Base-by-base conservation (phyloP, 2,329 filamentous ascomycete genomes). In the Monascus ruber region DNA sequence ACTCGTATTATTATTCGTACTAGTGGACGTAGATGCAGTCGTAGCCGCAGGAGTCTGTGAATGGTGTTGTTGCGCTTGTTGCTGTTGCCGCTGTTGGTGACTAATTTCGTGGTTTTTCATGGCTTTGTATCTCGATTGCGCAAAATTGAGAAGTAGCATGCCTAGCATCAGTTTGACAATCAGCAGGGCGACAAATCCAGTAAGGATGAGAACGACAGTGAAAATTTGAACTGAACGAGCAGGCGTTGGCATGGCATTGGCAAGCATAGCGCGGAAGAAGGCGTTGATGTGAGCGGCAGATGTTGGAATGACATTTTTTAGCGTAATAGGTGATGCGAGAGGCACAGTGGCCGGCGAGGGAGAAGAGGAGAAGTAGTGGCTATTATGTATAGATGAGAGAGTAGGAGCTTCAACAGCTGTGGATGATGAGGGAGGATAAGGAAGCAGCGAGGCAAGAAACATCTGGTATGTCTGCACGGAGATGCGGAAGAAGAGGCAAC, bases 391-490 rank as follows among this genome's bases (percentile, higher is more conserved):
- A 2, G 64, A 62, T 6, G 64, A 55, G 6, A 69, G 51, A 4
- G 64, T 65, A 3, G 65, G 57, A 6, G 53, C 42, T 26, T 51
- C 51, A n/a, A 53, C 50, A 1, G 56, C 55, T 1, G 56, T 56
- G 5, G 49, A 48, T 6, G 49, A 49, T 3, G 63, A 62, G 2
- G 59, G 57, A 0, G 85, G 70, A 0, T 85, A 84, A 6, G 86
- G 83, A 28, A 95, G 72, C 52, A 94, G 81, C 0, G 85, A 88
- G 3, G 88, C 85, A 9, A 96, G 74, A 55, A 96, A 94, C 89
- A 96, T 96, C 64, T 95, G 84, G 62, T 96, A 98, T 5, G 89
- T 95, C 59, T 98, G 91, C 33, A 96, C 75, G 1, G 85, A 88
- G 35, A 93, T 86, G 33, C 93, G 80, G 59, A 98, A 91, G 63